phyloP scores from a whole-genome alignment of 495 filamentous ascomycete species.

The Aspergillus wentii region DNA sequence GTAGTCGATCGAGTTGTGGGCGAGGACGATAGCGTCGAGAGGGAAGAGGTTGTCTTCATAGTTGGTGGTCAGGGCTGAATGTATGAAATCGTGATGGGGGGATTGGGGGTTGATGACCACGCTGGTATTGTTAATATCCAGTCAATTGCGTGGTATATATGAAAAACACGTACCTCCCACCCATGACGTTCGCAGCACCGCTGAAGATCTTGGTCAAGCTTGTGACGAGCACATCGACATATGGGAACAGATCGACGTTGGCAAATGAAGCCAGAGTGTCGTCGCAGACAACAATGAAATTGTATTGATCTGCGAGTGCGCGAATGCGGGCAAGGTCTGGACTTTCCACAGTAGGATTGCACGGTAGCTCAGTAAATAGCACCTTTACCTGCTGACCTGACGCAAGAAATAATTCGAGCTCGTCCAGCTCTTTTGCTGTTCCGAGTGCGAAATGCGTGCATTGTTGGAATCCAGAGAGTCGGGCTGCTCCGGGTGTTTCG shows the following conservation, averaged over 20 bases:
- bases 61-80: not conserved
- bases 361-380: conserved; percentile 25
- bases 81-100: not conserved
- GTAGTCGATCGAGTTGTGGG: conserved; percentile 4
- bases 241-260: conserved; percentile 24
- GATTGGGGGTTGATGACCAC: conserved; percentile 7
- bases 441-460: conserved; percentile 3
- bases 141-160: not conserved
- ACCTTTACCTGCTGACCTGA: conserved; percentile 17
- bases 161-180: conserved; percentile 21
- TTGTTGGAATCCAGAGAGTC: not conserved
- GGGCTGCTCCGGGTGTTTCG: conserved; percentile 1
- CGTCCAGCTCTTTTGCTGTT: conserved; percentile 11
- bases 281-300: conserved; percentile 22
- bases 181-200: conserved; percentile 50
- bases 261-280: conserved; percentile 29
- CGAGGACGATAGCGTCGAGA: conserved; percentile 5
- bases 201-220: conserved; percentile 47
- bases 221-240: conserved; percentile 40
- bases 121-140: not conserved
- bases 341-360: conserved; percentile 22
- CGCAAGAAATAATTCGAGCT: conserved; percentile 15
- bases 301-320: conserved; percentile 21
- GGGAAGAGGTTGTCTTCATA: conserved; percentile 7
- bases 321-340: conserved; percentile 22